Base-by-base conservation (phyloP, 2,329 filamentous ascomycete species). In the Cucurbitaria berberidis region DNA sequence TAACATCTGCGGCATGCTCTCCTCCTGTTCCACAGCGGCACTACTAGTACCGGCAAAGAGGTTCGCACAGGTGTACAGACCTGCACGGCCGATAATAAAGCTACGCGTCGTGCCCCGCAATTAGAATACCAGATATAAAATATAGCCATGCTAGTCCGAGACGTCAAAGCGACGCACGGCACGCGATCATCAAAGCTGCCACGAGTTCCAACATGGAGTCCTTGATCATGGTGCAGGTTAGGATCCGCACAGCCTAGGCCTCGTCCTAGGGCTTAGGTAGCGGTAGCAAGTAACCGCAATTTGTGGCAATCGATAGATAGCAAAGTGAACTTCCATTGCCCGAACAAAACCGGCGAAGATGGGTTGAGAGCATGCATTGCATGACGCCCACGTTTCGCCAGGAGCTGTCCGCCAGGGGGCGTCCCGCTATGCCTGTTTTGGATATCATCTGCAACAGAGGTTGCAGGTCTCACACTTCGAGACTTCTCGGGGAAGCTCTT, bases 91-190 rank as follows among this genome's bases (percentile, higher is more conserved):
- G 29, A 44, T 52, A 34, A 50, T 50, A 40, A 55, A 60, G 60
- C 53, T 60, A 59, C 54, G 64, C 62, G 57, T 57, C 51, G 52
- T 55, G 60, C 60, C 66, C 69, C 70, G 67, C 68, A 69, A 55
- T 67, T 69, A 66, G 58, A 48, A 64, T 71, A 68, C 56, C 47
- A 29, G 40, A 53, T 51, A 22, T 43, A 46, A 46, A 45, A 57
- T 55, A 41, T 42, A 47, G 30, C 19, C n/a, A 40, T 22, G 26
- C 22, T 51, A 44, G 48, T 38, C 22, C 27, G 47, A 45, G 48
- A 21, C 36, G 35, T 45, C 30, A 48, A 34, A 46, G 36, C 38
- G 34, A 47, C n/a, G n/a, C n/a, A n/a, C 55, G 60, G 55, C 46
- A 55, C 48, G 48, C 55, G 48, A 53, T 57, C 36, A 55, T 43